phyloP scores from a whole-genome alignment of 2,329 filamentous ascomycete genomes.

The Alternaria ethzedia region DNA sequence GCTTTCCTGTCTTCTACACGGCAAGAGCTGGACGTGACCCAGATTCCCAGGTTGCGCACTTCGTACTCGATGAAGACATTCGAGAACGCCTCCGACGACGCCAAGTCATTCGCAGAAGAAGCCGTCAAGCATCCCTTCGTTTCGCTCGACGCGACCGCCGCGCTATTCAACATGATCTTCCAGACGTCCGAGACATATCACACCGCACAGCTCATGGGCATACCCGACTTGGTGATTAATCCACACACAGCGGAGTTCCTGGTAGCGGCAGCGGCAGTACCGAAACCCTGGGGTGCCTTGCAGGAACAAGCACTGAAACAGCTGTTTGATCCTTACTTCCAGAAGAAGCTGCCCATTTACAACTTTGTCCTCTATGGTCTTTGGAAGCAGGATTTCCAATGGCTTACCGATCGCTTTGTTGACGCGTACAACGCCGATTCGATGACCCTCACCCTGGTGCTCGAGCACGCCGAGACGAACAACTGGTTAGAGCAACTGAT shows the following conservation, averaged over 20 bases:
- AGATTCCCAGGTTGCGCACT: slow-evolving; percentile 79
- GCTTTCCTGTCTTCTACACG: slow-evolving; percentile 80
- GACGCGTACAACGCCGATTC: slow-evolving; percentile 75
- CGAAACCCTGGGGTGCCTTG: slow-evolving; percentile 76
- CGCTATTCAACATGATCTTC: slow-evolving; percentile 68
- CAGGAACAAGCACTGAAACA: slow-evolving; percentile 78
- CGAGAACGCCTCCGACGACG: slow-evolving; percentile 63
- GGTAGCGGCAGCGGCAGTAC: slow-evolving; percentile 77
- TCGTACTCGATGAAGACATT: slow-evolving; percentile 75
- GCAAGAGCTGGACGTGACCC: slow-evolving; percentile 80
- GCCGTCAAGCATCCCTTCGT: slow-evolving; percentile 86
- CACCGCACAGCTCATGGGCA: slow-evolving; percentile 61
- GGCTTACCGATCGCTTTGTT: slow-evolving; percentile 81
- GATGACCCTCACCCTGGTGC: slow-evolving; percentile 70
- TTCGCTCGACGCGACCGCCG: slow-evolving; percentile 80
- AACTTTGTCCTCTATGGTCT: slow-evolving; percentile 90
- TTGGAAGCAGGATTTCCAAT: slow-evolving; percentile 88
- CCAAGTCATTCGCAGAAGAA: slow-evolving; percentile 65
- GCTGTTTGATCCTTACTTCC: slow-evolving; percentile 82
- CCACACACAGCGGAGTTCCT: slow-evolving; percentile 81
- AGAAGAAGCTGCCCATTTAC: slow-evolving; percentile 77
- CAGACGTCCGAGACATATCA: slow-evolving; percentile 64
- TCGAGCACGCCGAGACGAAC: slow-evolving; percentile 81
- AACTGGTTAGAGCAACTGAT: slow-evolving; percentile 85
- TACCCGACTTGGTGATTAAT: slow-evolving; percentile 67